A percentile compares a stretch with the other conserved stretches of the same genome.
Evolutionary conservation across 78 protist species (phyloP).

Genomic region (Bigelowiella natans): DNA sequence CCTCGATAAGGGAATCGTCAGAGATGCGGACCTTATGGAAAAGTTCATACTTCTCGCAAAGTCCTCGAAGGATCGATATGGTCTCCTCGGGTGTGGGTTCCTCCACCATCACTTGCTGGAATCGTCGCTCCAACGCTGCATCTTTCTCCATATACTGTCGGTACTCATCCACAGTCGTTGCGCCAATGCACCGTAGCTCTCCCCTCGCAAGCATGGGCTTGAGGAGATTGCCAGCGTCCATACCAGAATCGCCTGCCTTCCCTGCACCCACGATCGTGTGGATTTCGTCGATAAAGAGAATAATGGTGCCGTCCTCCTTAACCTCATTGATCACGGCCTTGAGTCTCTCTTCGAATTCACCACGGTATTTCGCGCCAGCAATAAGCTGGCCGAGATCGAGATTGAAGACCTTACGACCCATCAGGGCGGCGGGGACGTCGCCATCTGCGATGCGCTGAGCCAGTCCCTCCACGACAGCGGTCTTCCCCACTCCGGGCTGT

Average conservation of each 20-base stretch:
- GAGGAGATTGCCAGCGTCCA: slow-evolving; percentile 97
- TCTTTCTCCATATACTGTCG: slow-evolving; percentile 90
- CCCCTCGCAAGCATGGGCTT: slow-evolving; percentile 98
- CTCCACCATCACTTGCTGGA: slow-evolving; percentile 49
- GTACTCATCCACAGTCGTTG: slow-evolving; percentile 95
- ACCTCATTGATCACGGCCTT: slow-evolving; percentile 90
- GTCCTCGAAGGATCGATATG: slow-evolving; percentile 91
- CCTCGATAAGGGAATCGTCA: slow-evolving; percentile 87
- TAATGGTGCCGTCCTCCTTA: slow-evolving; percentile 62
- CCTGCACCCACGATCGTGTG: slow-evolving; percentile 97
- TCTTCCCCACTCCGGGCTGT: slow-evolving; percentile 86
- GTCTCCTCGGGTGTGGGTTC: slow-evolving; percentile 90
- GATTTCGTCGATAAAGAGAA: slow-evolving; percentile 96
- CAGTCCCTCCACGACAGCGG: slow-evolving; percentile 93
- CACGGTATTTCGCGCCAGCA: slow-evolving; percentile 95
- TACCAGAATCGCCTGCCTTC: slow-evolving; percentile 71
- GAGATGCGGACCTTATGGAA: slow-evolving; percentile 52
- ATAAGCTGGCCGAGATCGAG: slow-evolving; percentile 93
- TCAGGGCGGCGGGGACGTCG: slow-evolving; percentile 84
- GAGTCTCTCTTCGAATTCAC: slow-evolving; percentile 96
- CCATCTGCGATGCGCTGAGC: slow-evolving; percentile 92
- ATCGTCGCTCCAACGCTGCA: slow-evolving; percentile 93
- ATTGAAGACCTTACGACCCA: slow-evolving; percentile 45
- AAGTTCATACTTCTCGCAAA: slow-evolving; percentile 22
- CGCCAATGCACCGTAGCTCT: slow-evolving; percentile 94